A percentile compares a stretch with the other conserved stretches of the same genome.
phyloP scores from a whole-genome alignment of 768 basidiomycete genomes.

The Tricholoma sp. region DNA sequence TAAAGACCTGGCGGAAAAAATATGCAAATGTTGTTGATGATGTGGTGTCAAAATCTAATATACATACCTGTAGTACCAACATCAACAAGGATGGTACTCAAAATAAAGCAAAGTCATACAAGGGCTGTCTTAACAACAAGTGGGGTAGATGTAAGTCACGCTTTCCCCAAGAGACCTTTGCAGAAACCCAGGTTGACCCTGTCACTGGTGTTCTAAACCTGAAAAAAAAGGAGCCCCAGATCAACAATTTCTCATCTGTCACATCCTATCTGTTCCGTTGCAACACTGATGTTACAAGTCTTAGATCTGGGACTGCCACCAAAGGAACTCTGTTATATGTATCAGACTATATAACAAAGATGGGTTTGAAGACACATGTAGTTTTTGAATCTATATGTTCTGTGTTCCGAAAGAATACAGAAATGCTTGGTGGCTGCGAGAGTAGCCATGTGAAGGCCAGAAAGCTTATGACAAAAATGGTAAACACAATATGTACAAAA shows the following conservation, averaged over 20 bases:
- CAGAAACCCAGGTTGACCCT: slow-evolving; percentile 19
- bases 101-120: slow-evolving; percentile 4
- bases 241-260: slow-evolving; percentile 31
- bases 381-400: slow-evolving; percentile 28
- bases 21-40: slow-evolving; percentile 22
- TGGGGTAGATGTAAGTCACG: slow-evolving; percentile 26
- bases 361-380: slow-evolving; percentile 30
- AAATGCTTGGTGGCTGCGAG: slow-evolving; percentile 14
- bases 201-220: slow-evolving; percentile 23
- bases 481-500: slow-evolving; percentile 29
- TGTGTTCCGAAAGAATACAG: slow-evolving; percentile 20
- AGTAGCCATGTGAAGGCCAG: slow-evolving; percentile 19
- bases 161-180: slow-evolving; percentile 27
- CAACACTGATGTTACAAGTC: too few species aligned
- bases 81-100: slow-evolving; percentile 10
- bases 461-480: slow-evolving; percentile 29
- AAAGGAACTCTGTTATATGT: slow-evolving; percentile 34
- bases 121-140: slow-evolving; percentile 23
- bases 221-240: slow-evolving; percentile 28
- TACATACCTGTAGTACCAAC: slow-evolving; percentile 20
- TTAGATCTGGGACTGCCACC: too few species aligned
- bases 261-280: slow-evolving; percentile 30
- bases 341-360: slow-evolving; percentile 41
- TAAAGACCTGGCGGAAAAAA: slow-evolving; percentile 10
- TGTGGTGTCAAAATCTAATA: slow-evolving; percentile 23